Conservation (phyloP, 257 asterid species). For the Fraxinus anomala region DNA sequence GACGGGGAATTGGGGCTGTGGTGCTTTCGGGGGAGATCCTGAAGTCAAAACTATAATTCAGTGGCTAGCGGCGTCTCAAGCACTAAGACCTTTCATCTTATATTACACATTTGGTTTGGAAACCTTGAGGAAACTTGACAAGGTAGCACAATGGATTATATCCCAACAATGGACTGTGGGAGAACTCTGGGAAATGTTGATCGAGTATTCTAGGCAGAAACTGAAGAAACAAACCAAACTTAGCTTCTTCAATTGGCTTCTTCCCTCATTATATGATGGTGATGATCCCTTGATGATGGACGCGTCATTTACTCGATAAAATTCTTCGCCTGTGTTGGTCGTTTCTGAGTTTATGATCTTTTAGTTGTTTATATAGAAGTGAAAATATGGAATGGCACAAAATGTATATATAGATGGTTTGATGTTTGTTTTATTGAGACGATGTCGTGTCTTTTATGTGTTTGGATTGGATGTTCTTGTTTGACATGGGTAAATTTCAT, state of each 20-base stretch:
- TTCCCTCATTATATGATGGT: conserved; percentile 45
- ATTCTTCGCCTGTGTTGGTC: too few species aligned
- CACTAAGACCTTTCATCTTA: conserved; percentile 64
- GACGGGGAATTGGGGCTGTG: conserved; percentile 98
- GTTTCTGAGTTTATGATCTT: not conserved
- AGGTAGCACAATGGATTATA: conserved; percentile 63
- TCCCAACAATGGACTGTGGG: conserved; percentile 79
- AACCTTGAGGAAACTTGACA: conserved; percentile 42
- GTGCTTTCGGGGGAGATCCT: conserved; percentile 95
- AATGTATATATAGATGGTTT: not conserved
- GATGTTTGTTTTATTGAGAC: not conserved
- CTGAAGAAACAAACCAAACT: conserved; percentile 45
- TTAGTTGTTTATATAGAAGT: not conserved
- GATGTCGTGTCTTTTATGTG: not conserved
- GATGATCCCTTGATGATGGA: not conserved
- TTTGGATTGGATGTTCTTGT: not conserved
- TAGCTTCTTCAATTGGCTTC: conserved; percentile 76
- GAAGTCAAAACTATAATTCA: conserved; percentile 76
- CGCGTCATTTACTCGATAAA: too few species aligned
- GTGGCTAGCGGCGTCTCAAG: conserved; percentile 96
- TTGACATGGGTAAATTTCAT: too few species aligned
- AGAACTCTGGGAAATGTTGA: conserved; percentile 77
- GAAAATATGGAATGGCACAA: not conserved
- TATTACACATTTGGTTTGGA: conserved; percentile 69
- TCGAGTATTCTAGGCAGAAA: conserved; percentile 59